phyloP scores from a whole-genome alignment of 805 yeast genomes.

The Pichia membranifaciens region DNA sequence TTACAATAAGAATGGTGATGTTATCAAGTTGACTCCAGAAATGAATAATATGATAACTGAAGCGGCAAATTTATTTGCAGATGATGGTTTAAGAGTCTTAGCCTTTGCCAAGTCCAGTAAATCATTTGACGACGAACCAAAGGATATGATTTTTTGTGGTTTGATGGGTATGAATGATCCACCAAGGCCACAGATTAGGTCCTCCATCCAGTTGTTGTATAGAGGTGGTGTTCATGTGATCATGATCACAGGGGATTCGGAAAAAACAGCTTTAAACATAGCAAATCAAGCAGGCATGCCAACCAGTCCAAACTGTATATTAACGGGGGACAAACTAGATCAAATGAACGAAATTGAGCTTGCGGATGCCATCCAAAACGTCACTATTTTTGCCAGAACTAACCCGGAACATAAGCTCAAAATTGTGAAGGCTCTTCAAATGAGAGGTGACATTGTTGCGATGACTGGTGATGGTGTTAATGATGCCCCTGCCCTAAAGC shows the following conservation, averaged over 20 bases:
- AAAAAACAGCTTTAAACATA: constrained; percentile 77
- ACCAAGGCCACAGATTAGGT: constrained; percentile 81
- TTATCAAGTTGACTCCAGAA: constrained; percentile 51
- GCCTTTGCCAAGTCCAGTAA: constrained; percentile 61
- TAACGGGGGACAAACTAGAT: constrained; percentile 83
- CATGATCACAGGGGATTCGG: constrained; percentile 96
- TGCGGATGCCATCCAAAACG: constrained; percentile 70
- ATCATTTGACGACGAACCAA: constrained; percentile 39
- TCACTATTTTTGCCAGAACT: constrained; percentile 89
- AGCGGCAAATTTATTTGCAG: constrained; percentile 62
- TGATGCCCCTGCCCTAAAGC: constrained; percentile 96
- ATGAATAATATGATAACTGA: constrained; percentile 41
- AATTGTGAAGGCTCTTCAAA: constrained; percentile 83
- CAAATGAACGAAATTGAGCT: constrained; percentile 64
- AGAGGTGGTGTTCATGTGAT: constrained; percentile 96
- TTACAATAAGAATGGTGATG: constrained; percentile 52
- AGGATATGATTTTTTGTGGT: constrained; percentile 72
- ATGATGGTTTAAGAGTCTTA: constrained; percentile 79
- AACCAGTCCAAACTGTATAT: constrained; percentile 53
- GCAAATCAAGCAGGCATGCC: constrained; percentile 91
- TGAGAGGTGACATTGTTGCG: constrained; percentile 91
- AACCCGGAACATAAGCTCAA: constrained; percentile 91
- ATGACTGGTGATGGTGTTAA: constrained; percentile 99
- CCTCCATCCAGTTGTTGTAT: constrained; percentile 67
- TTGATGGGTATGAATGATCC: constrained; percentile 96